Percentiles rank a stretch among this genome's conserved stretches.
These are phyloP conservation scores for Helicostylum pulchrum DNA, from an alignment of 192 early-diverging fungal genomes.

Conservation along the genomic window DNA sequence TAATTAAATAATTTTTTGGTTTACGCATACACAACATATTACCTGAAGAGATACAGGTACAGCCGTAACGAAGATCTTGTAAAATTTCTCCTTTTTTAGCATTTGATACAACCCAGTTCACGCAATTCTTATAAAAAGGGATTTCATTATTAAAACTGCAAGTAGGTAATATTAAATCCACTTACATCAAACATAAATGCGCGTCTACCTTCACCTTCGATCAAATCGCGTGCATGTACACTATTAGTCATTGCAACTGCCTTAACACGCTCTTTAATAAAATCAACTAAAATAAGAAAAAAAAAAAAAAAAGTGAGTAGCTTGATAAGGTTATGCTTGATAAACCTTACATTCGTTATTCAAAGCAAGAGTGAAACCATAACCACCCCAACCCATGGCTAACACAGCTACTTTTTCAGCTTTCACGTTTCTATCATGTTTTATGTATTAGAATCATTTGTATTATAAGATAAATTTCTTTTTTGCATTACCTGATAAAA, in stretches of 20 bases:
- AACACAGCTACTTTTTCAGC: constrained; percentile 21
- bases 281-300: constrained; percentile 20
- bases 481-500: constrained; percentile 29
- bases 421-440: neutral
- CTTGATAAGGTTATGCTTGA: too few relatives aligned
- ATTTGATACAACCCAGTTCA: constrained; percentile 20
- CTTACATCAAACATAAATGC: constrained; percentile 26
- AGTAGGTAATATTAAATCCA: neutral
- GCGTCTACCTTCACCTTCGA: constrained; percentile 17
- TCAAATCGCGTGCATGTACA: constrained; percentile 14
- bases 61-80: constrained; percentile 23
- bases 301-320: constrained; percentile 1
- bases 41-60: constrained; percentile 27
- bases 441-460: too few relatives aligned
- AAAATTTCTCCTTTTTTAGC: constrained; percentile 1
- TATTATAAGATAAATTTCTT: too few relatives aligned
- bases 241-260: constrained; percentile 18
- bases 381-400: constrained; percentile 31
- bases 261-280: constrained; percentile 17
- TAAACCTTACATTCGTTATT: constrained; percentile 29
- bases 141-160: neutral
- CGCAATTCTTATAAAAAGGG: constrained; percentile 1
- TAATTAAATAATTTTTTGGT: neutral
- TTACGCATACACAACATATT: too few relatives aligned
- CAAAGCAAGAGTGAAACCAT: constrained; percentile 17